Conservation (phyloP, 1,139 yeast species). For the Candida neerlandica region DNA sequence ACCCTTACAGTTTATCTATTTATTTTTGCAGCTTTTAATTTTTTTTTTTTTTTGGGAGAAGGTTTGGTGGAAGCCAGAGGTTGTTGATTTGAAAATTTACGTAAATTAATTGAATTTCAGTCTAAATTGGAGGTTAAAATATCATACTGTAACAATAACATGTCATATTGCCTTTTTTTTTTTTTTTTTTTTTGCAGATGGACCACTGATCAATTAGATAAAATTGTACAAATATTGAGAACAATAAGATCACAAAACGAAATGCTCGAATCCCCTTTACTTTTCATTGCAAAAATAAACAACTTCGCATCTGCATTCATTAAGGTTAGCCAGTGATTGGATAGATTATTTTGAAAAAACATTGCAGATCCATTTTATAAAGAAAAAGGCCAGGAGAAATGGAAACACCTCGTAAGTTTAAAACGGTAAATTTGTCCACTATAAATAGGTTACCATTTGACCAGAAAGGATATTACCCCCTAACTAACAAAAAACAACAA, state of each 20-base stretch:
- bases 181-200: not conserved
- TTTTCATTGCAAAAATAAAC: too few relatives aligned
- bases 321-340: not conserved
- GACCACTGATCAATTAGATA: not conserved
- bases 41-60: too few relatives aligned
- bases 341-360: not conserved
- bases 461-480: too few relatives aligned
- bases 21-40: too few relatives aligned
- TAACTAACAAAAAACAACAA: too few relatives aligned
- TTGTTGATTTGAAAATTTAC: too few relatives aligned
- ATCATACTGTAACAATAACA: not conserved
- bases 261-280: not conserved
- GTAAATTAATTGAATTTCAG: too few relatives aligned
- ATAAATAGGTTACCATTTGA: not conserved
- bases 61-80: too few relatives aligned
- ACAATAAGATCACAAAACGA: not conserved
- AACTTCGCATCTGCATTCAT: not conserved
- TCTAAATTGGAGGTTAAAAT: too few relatives aligned
- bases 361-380: not conserved
- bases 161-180: not conserved
- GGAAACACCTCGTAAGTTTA: too few relatives aligned
- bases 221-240: not conserved
- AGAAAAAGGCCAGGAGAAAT: too few relatives aligned
- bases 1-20: too few relatives aligned
- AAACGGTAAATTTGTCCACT: not conserved